Base-by-base conservation (phyloP, 179 eudicot genomes). In the Patellifolia procumbens region DNA sequence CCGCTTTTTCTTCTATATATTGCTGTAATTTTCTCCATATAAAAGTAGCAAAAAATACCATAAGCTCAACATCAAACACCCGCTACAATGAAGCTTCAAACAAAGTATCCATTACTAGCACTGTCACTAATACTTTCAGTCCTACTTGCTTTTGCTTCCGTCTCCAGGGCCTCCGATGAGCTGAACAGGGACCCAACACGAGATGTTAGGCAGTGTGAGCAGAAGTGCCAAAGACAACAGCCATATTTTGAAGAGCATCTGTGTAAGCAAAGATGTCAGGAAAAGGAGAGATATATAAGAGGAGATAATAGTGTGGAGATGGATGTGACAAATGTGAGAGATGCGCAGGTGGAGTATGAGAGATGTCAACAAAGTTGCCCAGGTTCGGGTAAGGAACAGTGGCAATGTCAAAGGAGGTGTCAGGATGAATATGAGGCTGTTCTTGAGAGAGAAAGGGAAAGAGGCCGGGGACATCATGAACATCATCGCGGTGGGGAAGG, bases 221-320 rank as follows among this genome's bases (percentile, higher is more conserved):
- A 75, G 26, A 55, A 31, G 43, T 80, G 79, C 24, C 52, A 75
- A 56, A 70, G 79, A 34, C 83, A 80, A 48, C 76, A 80, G 60
- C 83, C 83, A 15, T 80, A 80, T 39, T 80, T 61, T 46, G 83
- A 80, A 46, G 79, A 80, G 83, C 80, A 65, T n/a, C 63, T 42
- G 12, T 80, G 83, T 35, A 28, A 53, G 28, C 66, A 72, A 49
- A 26, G 49, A 24, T 76, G 80, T 56, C 73, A 71, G 52, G 26
- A 29, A 0, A 11, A n/a, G 42, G 55, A 68, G 10, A 35, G 22
- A 51, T 52, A 37, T n/a, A n/a, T n/a, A 51, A 34, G 51, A 64
- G 24, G 37, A 2, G 7, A 12, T 1, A 31, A 39, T 39, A n/a
- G 26, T 61, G 42, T 28, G 49, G 39, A 15, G 19, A 28, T 22